Conservation (phyloP, 257 asterid genomes). For the Solanum dulcamara region DNA sequence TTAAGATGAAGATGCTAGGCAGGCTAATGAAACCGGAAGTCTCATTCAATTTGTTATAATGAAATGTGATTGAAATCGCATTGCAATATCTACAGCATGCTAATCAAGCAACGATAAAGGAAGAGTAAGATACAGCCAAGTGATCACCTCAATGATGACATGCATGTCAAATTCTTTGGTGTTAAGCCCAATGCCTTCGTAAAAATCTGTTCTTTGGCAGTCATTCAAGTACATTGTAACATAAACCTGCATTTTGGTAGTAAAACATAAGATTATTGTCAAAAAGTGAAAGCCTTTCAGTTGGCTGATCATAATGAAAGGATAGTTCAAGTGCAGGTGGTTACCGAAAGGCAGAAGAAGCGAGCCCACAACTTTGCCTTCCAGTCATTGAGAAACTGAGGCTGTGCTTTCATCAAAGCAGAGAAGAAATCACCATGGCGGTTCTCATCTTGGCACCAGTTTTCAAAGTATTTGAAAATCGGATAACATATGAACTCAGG, state of each 20-base stretch:
- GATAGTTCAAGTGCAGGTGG: not conserved
- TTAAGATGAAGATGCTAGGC: not conserved
- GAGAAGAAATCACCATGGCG: conserved; percentile 99
- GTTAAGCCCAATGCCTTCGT: conserved; percentile 90
- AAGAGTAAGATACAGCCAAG: not conserved
- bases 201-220: conserved; percentile 74
- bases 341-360: conserved; percentile 95
- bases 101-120: not conserved
- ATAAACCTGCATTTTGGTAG: conserved; percentile 52
- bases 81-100: not conserved
- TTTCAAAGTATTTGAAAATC: conserved; percentile 95
- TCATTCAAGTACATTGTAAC: conserved; percentile 93
- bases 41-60: not conserved
- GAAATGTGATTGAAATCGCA: not conserved
- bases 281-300: not conserved
- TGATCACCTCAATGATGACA: conserved; percentile 84
- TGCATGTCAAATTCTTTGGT: conserved; percentile 97
- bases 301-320: not conserved
- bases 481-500: conserved; percentile 94
- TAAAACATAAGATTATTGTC: not conserved
- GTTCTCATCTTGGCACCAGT: conserved; percentile 99
- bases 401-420: conserved; percentile 98
- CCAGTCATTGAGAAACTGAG: conserved; percentile 99
- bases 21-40: not conserved
- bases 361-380: conserved; percentile 98